These are phyloP conservation scores for Physcomitrium patens DNA, from an alignment of 225 moss, liverwort and hornwort genomes.

Conservation along the genomic window DNA sequence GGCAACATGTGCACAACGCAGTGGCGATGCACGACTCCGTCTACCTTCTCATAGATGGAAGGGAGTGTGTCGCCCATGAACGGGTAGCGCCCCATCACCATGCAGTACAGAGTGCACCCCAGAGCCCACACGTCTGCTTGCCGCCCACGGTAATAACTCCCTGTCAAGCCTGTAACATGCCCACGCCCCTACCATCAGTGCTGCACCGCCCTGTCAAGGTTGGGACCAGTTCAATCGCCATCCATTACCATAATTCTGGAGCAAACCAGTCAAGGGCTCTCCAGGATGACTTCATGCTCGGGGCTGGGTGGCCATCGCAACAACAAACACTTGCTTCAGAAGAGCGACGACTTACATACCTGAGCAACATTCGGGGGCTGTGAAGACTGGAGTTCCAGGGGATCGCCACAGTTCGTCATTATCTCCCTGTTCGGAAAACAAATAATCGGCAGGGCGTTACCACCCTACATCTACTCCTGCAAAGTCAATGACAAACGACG, in stretches of 20 bases:
- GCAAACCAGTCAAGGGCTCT: too few relatives aligned
- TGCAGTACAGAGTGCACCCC: constrained; percentile 86
- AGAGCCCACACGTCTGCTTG: constrained; percentile 91
- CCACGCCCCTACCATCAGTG: background rate
- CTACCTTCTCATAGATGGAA: constrained; percentile 69
- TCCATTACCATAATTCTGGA: too few relatives aligned
- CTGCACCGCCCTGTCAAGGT: background rate
- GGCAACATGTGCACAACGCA: background rate
- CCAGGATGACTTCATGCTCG: too few relatives aligned
- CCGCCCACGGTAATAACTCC: constrained; percentile 66
- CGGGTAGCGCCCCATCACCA: constrained; percentile 79
- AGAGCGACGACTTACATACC: constrained; percentile 37
- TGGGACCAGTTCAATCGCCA: too few relatives aligned
- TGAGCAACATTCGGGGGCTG: constrained; percentile 10
- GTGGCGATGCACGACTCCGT: background rate
- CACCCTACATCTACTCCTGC: background rate
- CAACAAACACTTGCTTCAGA: too few relatives aligned
- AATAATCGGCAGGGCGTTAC: background rate
- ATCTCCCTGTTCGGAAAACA: constrained; percentile 36
- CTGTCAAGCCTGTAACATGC: constrained; percentile 32
- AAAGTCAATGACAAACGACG: background rate
- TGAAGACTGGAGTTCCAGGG: too few relatives aligned
- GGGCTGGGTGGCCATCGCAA: too few relatives aligned
- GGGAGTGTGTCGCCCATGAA: constrained; percentile 65
- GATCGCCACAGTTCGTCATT: too few relatives aligned